phyloP scores from a whole-genome alignment of 306 rosid genomes.

The Prunus mume region DNA sequence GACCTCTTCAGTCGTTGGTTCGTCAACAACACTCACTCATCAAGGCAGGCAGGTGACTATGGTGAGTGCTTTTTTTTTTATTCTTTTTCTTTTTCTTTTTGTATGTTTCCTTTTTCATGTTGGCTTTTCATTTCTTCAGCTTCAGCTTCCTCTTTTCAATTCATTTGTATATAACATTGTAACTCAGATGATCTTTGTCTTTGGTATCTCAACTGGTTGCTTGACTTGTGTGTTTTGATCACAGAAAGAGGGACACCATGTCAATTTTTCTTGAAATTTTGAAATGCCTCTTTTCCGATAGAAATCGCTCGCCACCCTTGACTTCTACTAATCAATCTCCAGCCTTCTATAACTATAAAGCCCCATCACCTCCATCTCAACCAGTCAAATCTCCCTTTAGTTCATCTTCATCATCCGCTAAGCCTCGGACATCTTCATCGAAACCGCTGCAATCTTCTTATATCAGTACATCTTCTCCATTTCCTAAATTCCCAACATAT shows the following conservation, averaged over 20 bases:
- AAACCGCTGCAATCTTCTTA: background rate
- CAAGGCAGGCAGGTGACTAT: background rate
- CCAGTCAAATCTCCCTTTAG: background rate
- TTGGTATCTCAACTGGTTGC: background rate
- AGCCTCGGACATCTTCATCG: background rate
- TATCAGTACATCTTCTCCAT: background rate
- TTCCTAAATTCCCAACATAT: background rate
- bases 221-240: background rate
- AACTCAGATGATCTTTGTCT: background rate
- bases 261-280: background rate
- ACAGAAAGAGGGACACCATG: background rate
- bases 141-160: background rate
- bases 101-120: background rate
- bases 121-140: background rate
- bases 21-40: background rate
- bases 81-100: background rate
- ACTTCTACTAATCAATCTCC: background rate
- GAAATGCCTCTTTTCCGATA: conserved; percentile 4
- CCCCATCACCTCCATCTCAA: background rate
- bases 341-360: no score
- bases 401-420: background rate
- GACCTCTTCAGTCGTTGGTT: background rate
- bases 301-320: background rate
- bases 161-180: background rate
- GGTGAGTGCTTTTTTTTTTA: background rate